A percentile compares a stretch with the other conserved stretches of the same genome.
phyloP scores from a whole-genome alignment of 108 stramenopile genomes.

The Fragilaria radians region DNA sequence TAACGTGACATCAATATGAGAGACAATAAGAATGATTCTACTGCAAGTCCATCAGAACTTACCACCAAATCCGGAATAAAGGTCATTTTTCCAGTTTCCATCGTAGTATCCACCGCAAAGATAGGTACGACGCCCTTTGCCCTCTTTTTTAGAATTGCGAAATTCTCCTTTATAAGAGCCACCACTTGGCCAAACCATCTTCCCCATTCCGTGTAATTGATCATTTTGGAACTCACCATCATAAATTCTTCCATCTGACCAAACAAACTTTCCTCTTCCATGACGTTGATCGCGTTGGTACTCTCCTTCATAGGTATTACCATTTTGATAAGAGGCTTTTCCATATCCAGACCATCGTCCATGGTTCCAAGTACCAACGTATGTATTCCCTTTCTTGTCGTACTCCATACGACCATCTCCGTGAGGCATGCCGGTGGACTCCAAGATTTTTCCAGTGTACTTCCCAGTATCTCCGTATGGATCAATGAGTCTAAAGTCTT shows the following conservation, averaged over 20 bases:
- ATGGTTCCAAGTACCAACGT: slow-evolving; percentile 1
- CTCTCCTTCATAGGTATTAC: slow-evolving; percentile 22
- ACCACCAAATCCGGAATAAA: too few species aligned
- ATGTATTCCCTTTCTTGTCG: slow-evolving; percentile 19
- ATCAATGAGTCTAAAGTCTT: slow-evolving; percentile 23
- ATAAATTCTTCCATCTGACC: slow-evolving; percentile 36
- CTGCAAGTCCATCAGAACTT: too few species aligned
- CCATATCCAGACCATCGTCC: slow-evolving; percentile 25
- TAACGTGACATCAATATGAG: too few species aligned
- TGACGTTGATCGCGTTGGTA: slow-evolving; percentile 27
- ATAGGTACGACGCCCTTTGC: too few species aligned
- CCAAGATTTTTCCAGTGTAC: slow-evolving; percentile 24
- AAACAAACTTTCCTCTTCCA: slow-evolving; percentile 23
- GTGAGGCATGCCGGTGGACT: slow-evolving; percentile 12
- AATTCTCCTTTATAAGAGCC: slow-evolving; percentile 44
- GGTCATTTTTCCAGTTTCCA: too few species aligned
- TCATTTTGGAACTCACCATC: slow-evolving; percentile 44
- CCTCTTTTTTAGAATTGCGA: slow-evolving; percentile 39
- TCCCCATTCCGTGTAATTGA: slow-evolving; percentile 40
- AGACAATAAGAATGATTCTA: too few species aligned
- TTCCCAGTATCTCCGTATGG: slow-evolving; percentile 38
- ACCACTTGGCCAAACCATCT: slow-evolving; percentile 37
- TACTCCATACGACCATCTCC: slow-evolving; percentile 19
- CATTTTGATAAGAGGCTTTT: slow-evolving; percentile 20
- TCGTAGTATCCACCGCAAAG: too few species aligned